Percentiles rank a stretch among this genome's conserved stretches.
phyloP scores from a whole-genome alignment of 306 rosid species.

The Rosa lucieae region DNA sequence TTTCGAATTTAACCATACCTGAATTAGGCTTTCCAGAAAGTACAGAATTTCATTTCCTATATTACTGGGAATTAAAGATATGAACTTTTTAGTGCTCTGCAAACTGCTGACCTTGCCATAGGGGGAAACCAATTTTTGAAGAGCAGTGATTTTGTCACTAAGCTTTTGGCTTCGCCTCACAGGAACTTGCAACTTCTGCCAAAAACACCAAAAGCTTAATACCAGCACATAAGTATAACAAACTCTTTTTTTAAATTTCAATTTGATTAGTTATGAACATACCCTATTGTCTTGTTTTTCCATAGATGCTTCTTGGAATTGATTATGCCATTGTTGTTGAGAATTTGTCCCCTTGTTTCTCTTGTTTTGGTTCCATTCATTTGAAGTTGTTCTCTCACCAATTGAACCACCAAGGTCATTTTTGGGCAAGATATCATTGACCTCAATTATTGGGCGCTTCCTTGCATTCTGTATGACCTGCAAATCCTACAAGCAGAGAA shows the following conservation, averaged over 20 bases:
- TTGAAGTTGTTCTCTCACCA: constrained; percentile 20
- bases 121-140: constrained; percentile 81
- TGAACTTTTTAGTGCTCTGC: not conserved
- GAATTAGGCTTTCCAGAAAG: not conserved
- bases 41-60: not conserved
- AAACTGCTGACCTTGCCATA: constrained; percentile 63
- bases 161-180: constrained; percentile 65
- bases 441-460: constrained; percentile 47
- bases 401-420: not conserved
- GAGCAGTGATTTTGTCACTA: constrained; percentile 61
- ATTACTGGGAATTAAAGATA: not conserved
- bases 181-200: constrained; percentile 36
- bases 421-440: constrained; percentile 13
- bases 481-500: constrained; percentile 15
- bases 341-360: constrained; percentile 29
- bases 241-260: not conserved
- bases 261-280: not conserved
- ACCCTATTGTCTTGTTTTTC: constrained; percentile 31
- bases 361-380: constrained; percentile 25
- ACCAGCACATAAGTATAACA: not conserved
- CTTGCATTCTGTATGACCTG: constrained; percentile 34
- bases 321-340: constrained; percentile 38
- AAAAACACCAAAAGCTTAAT: constrained; percentile 5
- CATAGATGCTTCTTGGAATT: constrained; percentile 14
- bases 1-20: not conserved